Evolutionary conservation across 2,329 filamentous ascomycete genomes (phyloP), one percentile per base, ranked within the genome.

Genomic region (Aspergillus pseudoterreus): DNA sequence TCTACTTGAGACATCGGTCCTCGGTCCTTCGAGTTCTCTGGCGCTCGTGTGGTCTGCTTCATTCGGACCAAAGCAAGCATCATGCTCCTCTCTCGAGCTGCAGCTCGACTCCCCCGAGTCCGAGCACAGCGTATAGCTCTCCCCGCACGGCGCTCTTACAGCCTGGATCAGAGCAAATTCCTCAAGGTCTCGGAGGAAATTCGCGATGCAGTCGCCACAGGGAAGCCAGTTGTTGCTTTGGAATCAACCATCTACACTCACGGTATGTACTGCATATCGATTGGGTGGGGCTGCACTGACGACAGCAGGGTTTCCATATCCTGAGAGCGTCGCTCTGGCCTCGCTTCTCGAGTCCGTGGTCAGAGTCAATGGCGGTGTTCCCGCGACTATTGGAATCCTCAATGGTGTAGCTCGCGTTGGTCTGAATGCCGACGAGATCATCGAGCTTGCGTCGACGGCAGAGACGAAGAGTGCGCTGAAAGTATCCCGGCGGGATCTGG

Each of bases 171-270:
- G 50, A 72, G 62, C 71, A 70, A 71, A 65, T 71, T 90, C 54
- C 79, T 95, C 51, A 81, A 78, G 48, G 78, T 96, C 39, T 92
- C 90, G 1, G 86, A 92, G 46, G 92, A 97, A 71, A 86, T 99
- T 11, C 77, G 79, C 47, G 84, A 90, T 66, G 92, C 92, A 36
- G 71, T 96, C 44, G 78, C 82, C 39, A 81, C 83, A 11, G 84
- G 85, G 51, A 85, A 84, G 63, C 92, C 94, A 0, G 86, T 99
- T 4, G 92, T 99, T 10, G 94, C 92, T 14, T 80, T 99, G 4
- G 94, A 99, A 72, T 91, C 90, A 2, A 96, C 94, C 4, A 97
- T 99, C 61, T 97, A 99, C 72, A 99, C 94, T 1, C 94, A 99
- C 73, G 92, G 91, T 78, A 71, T 47, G 27, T 39, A 15, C 14